Conservation (phyloP, 805 yeast genomes). For the Candida corydali region DNA sequence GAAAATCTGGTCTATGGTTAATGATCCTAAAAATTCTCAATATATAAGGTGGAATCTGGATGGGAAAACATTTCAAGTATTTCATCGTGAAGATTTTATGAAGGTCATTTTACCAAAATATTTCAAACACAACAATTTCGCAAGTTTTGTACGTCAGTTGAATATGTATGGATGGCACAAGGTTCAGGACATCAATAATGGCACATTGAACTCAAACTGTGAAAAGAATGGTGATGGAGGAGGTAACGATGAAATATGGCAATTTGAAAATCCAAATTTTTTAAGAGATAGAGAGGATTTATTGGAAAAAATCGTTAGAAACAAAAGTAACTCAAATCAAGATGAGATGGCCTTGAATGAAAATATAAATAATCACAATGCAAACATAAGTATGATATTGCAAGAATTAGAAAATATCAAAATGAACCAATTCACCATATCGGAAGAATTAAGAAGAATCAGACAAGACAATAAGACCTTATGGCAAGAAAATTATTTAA, state of each 20-base stretch:
- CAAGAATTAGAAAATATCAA: constrained; percentile 74
- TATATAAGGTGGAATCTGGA: constrained; percentile 82
- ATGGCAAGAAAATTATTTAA: constrained; percentile 84
- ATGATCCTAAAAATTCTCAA: constrained; percentile 65
- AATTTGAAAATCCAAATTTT: constrained; percentile 82
- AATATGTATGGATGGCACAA: constrained; percentile 99
- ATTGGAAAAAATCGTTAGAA: constrained; percentile 80
- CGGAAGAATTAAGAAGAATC: constrained; percentile 80
- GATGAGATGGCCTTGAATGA: constrained; percentile 16
- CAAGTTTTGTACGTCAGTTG: constrained; percentile 90
- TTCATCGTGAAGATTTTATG: constrained; percentile 81
- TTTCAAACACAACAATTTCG: constrained; percentile 92
- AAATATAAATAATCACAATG: constrained; percentile 15
- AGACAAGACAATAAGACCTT: constrained; percentile 82
- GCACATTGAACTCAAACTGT: constrained; percentile 43
- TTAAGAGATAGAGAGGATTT: constrained; percentile 75
- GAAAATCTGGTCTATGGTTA: constrained; percentile 94
- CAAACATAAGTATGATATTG: constrained; percentile 52
- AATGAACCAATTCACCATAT: constrained; percentile 71
- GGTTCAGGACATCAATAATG: constrained; percentile 86
- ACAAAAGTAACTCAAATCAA: constrained; percentile 39
- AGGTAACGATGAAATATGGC: constrained; percentile 84
- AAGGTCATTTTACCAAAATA: constrained; percentile 81
- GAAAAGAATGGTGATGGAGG: constrained; percentile 35
- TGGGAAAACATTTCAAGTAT: constrained; percentile 82